Percentiles rank a stretch among this genome's conserved stretches.
These are phyloP conservation scores for Priceomyces melissophilus DNA, from an alignment of 805 yeast species.

Conservation along the genomic window DNA sequence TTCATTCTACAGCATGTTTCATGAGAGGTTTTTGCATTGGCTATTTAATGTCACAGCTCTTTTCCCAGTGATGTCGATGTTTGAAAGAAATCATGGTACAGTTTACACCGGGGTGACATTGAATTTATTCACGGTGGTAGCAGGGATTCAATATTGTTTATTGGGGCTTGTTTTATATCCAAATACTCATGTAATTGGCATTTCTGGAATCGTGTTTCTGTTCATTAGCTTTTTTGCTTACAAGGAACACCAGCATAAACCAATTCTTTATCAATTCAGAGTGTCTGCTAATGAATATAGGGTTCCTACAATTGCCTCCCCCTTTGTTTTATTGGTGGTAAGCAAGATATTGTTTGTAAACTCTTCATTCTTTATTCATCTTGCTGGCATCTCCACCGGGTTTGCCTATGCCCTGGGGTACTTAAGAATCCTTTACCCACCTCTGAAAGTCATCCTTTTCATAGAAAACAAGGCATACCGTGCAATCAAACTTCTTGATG, in stretches of 20 bases:
- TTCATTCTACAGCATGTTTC: constrained; percentile 75
- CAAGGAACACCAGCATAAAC: constrained; percentile 35
- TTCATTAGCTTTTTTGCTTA: constrained; percentile 61
- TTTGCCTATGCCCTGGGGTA: constrained; percentile 57
- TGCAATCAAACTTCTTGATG: constrained; percentile 53
- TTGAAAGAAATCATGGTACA: constrained; percentile 76
- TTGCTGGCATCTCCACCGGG: constrained; percentile 65
- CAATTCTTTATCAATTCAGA: constrained; percentile 33
- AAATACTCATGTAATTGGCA: constrained; percentile 54
- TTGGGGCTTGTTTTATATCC: constrained; percentile 52
- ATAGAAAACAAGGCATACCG: constrained; percentile 56
- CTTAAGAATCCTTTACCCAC: constrained; percentile 60
- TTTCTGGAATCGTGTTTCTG: constrained; percentile 73
- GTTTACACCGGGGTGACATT: constrained; percentile 79
- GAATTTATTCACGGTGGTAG: constrained; percentile 63
- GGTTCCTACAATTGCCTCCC: constrained; percentile 59
- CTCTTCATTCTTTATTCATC: constrained; percentile 72
- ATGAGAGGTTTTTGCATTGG: constrained; percentile 59
- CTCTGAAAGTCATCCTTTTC: constrained; percentile 57
- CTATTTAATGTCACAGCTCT: constrained; percentile 55
- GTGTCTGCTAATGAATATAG: constrained; percentile 34
- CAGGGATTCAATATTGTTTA: constrained; percentile 62
- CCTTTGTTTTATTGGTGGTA: constrained; percentile 48
- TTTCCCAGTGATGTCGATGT: constrained; percentile 56
- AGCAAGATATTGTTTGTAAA: constrained; percentile 56